Conservation (phyloP, 805 yeast genomes). For the Wickerhamomyces mucosus region DNA sequence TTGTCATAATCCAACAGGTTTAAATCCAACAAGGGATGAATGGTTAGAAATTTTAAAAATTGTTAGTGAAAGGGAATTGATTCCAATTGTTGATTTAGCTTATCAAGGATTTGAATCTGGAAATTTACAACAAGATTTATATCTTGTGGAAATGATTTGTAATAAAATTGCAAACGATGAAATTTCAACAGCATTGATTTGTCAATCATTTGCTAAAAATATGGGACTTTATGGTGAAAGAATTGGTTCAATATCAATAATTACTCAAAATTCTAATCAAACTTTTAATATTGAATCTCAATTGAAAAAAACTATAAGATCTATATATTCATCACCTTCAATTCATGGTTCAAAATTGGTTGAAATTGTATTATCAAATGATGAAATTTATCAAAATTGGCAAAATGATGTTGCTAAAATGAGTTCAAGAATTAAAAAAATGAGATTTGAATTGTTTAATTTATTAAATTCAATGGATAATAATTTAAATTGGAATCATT, state of each 20-base stretch:
- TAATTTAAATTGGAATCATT: conserved; percentile 63
- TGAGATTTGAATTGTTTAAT: conserved; percentile 57
- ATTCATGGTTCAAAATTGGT: conserved; percentile 90
- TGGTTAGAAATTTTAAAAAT: conserved; percentile 71
- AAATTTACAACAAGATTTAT: conserved; percentile 63
- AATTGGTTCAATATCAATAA: conserved; percentile 69
- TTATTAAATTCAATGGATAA: conserved; percentile 46
- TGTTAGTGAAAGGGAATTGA: conserved; percentile 44
- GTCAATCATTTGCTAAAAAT: conserved; percentile 93
- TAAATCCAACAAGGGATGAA: conserved; percentile 75
- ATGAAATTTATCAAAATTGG: conserved; percentile 64
- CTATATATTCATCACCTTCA: conserved; percentile 90
- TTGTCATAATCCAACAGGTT: conserved; percentile 96
- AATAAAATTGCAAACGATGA: conserved; percentile 31
- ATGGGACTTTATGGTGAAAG: conserved; percentile 95
- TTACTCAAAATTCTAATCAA: conserved; percentile 46
- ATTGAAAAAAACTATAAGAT: conserved; percentile 73
- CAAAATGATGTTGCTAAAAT: conserved; percentile 66
- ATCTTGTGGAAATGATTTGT: conserved; percentile 36
- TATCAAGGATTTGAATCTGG: conserved; percentile 95
- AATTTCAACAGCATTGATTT: conserved; percentile 45
- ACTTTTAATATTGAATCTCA: conserved; percentile 58
- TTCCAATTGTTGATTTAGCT: conserved; percentile 87
- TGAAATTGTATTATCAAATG: conserved; percentile 57
- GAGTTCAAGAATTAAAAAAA: conserved; percentile 67